A percentile compares a stretch with the other conserved stretches of the same genome.
phyloP scores from a whole-genome alignment of 2,329 filamentous ascomycete genomes.

The Cylindrodendrum hubeiense region DNA sequence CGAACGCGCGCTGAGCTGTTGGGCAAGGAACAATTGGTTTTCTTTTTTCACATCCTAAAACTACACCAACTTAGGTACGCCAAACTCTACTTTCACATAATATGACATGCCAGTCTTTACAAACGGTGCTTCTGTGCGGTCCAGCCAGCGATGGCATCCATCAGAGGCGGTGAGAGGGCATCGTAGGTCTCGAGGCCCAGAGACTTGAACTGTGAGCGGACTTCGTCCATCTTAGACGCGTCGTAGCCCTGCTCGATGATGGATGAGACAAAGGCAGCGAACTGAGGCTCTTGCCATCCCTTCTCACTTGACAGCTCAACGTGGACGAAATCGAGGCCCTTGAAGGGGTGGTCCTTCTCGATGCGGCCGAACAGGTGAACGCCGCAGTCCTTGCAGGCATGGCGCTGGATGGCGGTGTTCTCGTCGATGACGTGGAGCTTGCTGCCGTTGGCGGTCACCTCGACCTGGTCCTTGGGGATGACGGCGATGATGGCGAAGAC shows the following conservation, averaged over 20 bases:
- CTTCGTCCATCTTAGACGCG: conserved; percentile 65
- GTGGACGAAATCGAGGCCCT: conserved; percentile 78
- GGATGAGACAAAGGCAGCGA: conserved; percentile 75
- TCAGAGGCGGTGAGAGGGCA: conserved; percentile 69
- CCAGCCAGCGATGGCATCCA: conserved; percentile 71
- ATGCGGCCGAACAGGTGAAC: conserved; percentile 75
- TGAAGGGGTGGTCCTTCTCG: conserved; percentile 73
- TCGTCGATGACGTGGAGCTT: conserved; percentile 70
- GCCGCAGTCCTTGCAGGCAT: conserved; percentile 72
- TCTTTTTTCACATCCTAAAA: conserved; percentile 5
- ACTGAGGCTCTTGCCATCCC: conserved; percentile 80
- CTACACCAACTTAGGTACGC: conserved; percentile 13
- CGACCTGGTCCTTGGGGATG: conserved; percentile 65
- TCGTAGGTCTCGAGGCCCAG: conserved; percentile 74
- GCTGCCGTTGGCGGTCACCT: conserved; percentile 67
- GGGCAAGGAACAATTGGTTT: neutral
- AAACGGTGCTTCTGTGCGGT: conserved; percentile 60
- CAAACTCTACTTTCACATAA: neutral
- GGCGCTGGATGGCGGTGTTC: conserved; percentile 68
- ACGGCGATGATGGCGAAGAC: conserved; percentile 76
- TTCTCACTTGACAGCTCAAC: conserved; percentile 68
- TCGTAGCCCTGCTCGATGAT: conserved; percentile 77
- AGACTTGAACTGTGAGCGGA: conserved; percentile 65
- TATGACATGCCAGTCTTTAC: neutral
- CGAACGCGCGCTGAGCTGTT: neutral